Evolutionary conservation across 208 protist species (phyloP), one percentile per base, ranked within the genome.

Genomic region (Trypanosoma lewisi): DNA sequence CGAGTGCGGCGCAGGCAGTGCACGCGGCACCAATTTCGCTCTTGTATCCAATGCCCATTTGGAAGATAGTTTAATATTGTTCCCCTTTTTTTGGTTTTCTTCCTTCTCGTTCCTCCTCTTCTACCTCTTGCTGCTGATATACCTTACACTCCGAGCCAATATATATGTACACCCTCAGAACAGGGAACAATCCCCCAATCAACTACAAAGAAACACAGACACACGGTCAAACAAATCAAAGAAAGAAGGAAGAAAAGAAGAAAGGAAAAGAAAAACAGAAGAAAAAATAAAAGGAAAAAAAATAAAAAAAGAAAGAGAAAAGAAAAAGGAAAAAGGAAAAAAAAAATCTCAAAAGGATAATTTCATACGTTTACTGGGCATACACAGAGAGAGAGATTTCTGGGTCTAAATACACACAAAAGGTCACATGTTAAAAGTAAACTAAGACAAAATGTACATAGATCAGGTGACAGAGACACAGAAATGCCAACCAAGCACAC

Each of bases 21-120:
- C 59, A 63, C 1, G 74, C 12, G 1, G 82, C 70, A 19, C 75
- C 77, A 0, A 66, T 30, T 48, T 94, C 87, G 60, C 87, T 94
- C 69, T 84, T 88, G 70, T 89, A 90, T 8, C 83, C 77, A 49
- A 63, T 34, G 1, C 33, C 17, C 52, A 68, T 53, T 8, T 41
- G 25, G 11, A 12, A 9, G 39, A 66, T 0, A 4, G 30, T n/a
- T 19, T 17, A 4, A 3, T 7, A 21, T 19, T 47, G 27, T 52
- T 49, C 31, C 4, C 23, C 28, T 49, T 28, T 52, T 52, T 63
- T 63, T 63, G 2, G 23, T 39, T 41, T 52, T 34, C 21, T 48
- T 36, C 42, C 28, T 12, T 25, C 33, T 37, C 1, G 30, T 25
- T 52, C 14, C 12, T 55, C 23, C n/a, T n/a, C 21, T 28, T 61